phyloP scores from a whole-genome alignment of 2,329 filamentous ascomycete genomes.

The Aspergillus alliaceus region DNA sequence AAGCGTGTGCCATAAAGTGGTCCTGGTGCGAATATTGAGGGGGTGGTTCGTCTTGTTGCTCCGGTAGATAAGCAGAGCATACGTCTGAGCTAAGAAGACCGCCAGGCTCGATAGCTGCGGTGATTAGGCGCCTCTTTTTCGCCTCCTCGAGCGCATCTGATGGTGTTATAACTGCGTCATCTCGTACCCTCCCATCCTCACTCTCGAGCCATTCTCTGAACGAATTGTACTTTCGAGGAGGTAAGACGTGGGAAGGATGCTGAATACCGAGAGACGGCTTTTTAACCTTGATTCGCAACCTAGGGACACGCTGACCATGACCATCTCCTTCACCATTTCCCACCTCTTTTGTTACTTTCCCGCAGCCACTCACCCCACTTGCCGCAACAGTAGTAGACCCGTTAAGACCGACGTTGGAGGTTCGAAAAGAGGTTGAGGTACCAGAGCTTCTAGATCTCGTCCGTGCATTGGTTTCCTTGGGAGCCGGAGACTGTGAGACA shows the following conservation, averaged over 20 bases:
- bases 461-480: slow-evolving; percentile 27
- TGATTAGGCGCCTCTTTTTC: slow-evolving; percentile 64
- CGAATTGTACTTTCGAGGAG: slow-evolving; percentile 48
- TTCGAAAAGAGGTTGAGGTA: slow-evolving; percentile 16
- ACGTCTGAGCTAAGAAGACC: slow-evolving; percentile 70
- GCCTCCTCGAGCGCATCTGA: slow-evolving; percentile 70
- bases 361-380: slow-evolving; percentile 12
- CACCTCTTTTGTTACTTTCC: slow-evolving; percentile 1
- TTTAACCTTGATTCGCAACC: slow-evolving; percentile 50
- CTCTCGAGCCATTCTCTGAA: slow-evolving; percentile 65
- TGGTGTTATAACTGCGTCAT: slow-evolving; percentile 51
- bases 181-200: slow-evolving; percentile 48
- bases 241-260: slow-evolving; percentile 53
- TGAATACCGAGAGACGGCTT: slow-evolving; percentile 52
- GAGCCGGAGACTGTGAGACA: slow-evolving; percentile 28
- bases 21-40: slow-evolving; percentile 85
- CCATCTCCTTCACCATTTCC: slow-evolving; percentile 21
- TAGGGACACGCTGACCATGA: slow-evolving; percentile 29
- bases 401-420: slow-evolving; percentile 18
- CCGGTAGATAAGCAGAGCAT: slow-evolving; percentile 72
- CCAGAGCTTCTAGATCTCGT: slow-evolving; percentile 32
- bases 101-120: slow-evolving; percentile 71
- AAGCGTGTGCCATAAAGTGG: slow-evolving; percentile 75
- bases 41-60: slow-evolving; percentile 70
- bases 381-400: slow-evolving; percentile 13